Base-by-base conservation (phyloP, 805 yeast species). In the Pichia insulana region DNA sequence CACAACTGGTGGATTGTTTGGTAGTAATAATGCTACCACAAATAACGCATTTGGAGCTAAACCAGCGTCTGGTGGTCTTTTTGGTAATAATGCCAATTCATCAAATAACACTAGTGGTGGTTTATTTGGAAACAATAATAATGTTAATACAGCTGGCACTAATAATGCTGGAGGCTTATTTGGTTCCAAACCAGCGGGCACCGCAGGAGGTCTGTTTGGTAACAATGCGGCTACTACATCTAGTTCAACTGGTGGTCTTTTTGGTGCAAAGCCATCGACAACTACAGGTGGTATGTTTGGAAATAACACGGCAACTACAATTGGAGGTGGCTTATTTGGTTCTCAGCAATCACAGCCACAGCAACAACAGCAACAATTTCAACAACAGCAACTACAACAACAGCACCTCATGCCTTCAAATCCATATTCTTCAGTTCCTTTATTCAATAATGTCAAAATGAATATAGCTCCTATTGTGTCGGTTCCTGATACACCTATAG, bases 391-490 rank as follows among this genome's bases (percentile, higher is more conserved):
- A 12, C 15, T 41, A 49, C 39, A 42, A 33, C 53, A 52, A 35
- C 54, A 51, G 35, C 49, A 64, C 41, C 63, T 70, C 34, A 45
- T 50, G 30, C 28, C 48, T 41, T 46, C 46, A 63, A 76, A 82
- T 56, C 96, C 96, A 35, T 89, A 85, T 57, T 95, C 96, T 1
- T 71, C 76, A 37, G 80, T 80, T 52, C 83, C 88, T 6, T 65
- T 89, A 40, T 86, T 84, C 52, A 44, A 64, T 3, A 59, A 57
- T 34, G 52, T 59, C 25, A 56, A 65, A 13, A 34, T 36, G 11
- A 40, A 42, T 28, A 19, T 34, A 15, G 35, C 26, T n/a, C 64
- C 69, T 7, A 40, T 63, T 18, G 58, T 63, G 20, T 65, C 71
- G 33, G 70, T 75, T 9, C 63, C 73, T 7, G 70, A 69, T 4